phyloP scores from a whole-genome alignment of 164 flowering plant genomes.

The Vitis vinifera region DNA sequence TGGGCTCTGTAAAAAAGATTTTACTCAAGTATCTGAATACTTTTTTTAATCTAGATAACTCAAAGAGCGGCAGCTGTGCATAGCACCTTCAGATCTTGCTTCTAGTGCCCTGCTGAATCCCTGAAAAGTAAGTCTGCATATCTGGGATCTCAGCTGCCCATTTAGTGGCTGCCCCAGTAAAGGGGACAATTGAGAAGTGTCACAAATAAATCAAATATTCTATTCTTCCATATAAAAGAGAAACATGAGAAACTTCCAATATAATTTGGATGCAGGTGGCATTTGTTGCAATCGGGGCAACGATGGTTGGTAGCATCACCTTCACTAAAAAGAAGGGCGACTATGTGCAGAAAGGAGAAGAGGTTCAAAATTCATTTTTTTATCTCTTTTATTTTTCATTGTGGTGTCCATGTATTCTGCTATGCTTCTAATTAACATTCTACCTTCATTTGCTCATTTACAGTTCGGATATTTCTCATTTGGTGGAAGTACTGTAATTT shows the following conservation, averaged over 20 bases:
- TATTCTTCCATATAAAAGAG: neutral
- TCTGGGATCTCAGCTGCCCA: no score
- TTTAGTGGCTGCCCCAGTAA: no score
- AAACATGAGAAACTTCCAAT: no score
- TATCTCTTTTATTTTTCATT: neutral
- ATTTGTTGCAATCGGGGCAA: conserved; percentile 95
- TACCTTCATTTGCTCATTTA: conserved; percentile 9
- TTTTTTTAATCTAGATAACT: no score
- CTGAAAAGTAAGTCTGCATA: no score
- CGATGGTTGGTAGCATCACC: conserved; percentile 97
- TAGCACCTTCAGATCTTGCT: no score
- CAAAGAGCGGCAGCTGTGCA: no score
- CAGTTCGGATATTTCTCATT: conserved; percentile 98
- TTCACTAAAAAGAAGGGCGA: conserved; percentile 72
- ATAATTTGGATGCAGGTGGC: conserved; percentile 66
- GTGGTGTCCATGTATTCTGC: neutral
- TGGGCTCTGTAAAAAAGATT: no score
- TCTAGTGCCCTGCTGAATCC: no score
- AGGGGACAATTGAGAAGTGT: no score
- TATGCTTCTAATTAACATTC: neutral
- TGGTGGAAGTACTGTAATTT: conserved; percentile 96
- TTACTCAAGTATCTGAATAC: no score
- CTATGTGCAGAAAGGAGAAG: conserved; percentile 80
- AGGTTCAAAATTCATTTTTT: conserved; percentile 42
- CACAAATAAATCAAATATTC: neutral